Evolutionary conservation across 2,329 filamentous ascomycete genomes (phyloP).

Genomic region (Tolypocladium tundrense): DNA sequence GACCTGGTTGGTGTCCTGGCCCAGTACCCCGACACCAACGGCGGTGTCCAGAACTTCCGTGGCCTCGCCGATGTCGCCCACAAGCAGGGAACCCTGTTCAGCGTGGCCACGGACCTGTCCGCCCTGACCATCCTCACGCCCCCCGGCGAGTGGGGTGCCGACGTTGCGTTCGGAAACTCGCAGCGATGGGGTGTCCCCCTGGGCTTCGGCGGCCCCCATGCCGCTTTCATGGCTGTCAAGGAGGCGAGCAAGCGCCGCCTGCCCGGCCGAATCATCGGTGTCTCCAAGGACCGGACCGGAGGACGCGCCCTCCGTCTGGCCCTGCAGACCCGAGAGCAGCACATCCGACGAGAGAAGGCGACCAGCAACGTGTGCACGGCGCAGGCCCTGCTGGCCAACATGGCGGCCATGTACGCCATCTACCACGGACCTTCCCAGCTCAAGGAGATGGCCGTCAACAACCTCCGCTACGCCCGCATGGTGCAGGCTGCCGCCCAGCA

Average conservation of each 20-base stretch:
- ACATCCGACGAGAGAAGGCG: constrained; percentile 91
- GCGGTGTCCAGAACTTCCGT: constrained; percentile 67
- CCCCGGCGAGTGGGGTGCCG: constrained; percentile 87
- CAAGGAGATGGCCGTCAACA: constrained; percentile 70
- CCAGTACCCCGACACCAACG: constrained; percentile 90
- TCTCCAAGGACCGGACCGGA: constrained; percentile 84
- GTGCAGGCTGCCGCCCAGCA: constrained; percentile 54
- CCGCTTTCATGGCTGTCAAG: constrained; percentile 86
- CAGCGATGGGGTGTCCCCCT: constrained; percentile 88
- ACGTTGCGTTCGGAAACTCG: constrained; percentile 88
- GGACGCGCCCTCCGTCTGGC: constrained; percentile 73
- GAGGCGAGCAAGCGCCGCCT: constrained; percentile 94
- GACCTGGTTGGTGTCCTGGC: constrained; percentile 81
- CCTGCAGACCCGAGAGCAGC: constrained; percentile 88
- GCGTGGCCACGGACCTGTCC: constrained; percentile 80
- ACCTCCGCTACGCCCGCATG: constrained; percentile 60
- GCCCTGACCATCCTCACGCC: constrained; percentile 80
- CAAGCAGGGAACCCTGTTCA: constrained; percentile 66
- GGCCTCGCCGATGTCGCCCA: constrained; percentile 68
- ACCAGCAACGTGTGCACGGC: constrained; percentile 97
- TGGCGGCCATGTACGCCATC: constrained; percentile 88
- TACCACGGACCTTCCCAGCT: constrained; percentile 85
- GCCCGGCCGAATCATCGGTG: constrained; percentile 78
- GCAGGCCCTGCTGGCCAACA: constrained; percentile 87
- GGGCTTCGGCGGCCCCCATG: constrained; percentile 89